Base-by-base conservation (phyloP, 2,329 filamentous ascomycete species). In the Diplodia scrobiculata region DNA sequence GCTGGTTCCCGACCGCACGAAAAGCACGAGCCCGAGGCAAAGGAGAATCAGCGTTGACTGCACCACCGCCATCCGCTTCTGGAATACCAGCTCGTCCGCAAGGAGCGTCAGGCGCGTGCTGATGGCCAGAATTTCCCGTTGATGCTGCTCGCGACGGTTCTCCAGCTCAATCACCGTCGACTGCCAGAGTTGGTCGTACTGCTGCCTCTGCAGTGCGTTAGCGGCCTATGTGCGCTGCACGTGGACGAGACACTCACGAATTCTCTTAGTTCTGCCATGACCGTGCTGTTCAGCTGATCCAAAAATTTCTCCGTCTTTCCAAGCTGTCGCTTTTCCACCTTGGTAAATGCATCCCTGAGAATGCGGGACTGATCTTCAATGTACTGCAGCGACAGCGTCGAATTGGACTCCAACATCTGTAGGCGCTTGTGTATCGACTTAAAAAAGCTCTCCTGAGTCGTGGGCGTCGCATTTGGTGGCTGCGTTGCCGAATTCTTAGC, bases 151-250 rank as follows among this genome's bases (percentile, higher is more conserved):
- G 50, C 92, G 88, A 76, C 97, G 94, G 50, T 88, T 89, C 75
- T 97, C 92, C 14, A 98, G 86, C 34, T 96, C 93, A 65, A 97
- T 89, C 25, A 97, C 89, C 11, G 96, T 97, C 21, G 91, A 94
- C 77, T 97, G 93, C 93, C 94, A 98, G 13, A 98, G 88, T 73
- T 97, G 91, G 74, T 98, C 94, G 76, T 98, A 98, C 75, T 97
- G 91, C 67, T 89, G 87, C 63, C 91, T 86, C 59, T 76, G 76
- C 29, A 71, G 71, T 67, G 55, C 25, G 47, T 64, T 45, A n/a
- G 41, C 14, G 21, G 25, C 21, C 25, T 51, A 27, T n/a, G 27
- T 54, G 38, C 34, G 34, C n/a, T 34, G 36, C 27, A 67, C 7
- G 27, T 41, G 38, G 3, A 65, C 41, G 41, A n/a, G 27, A 48